These are phyloP conservation scores for Pseudonitzschia pungens DNA, from an alignment of 108 stramenopile genomes.

Conservation along the genomic window DNA sequence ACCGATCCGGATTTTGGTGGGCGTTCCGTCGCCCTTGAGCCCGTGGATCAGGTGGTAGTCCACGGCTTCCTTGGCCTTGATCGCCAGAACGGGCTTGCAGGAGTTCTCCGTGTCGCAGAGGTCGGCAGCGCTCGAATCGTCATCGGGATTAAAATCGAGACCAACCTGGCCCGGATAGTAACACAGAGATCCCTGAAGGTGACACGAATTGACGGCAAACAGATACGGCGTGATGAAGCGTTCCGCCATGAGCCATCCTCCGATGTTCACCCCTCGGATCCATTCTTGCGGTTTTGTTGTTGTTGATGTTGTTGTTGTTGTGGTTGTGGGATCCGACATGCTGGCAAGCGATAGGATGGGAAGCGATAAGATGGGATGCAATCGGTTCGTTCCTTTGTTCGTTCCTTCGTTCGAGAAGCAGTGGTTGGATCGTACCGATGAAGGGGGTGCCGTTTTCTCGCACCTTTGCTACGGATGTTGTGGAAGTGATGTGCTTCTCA, in stretches of 20 bases:
- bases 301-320: not conserved
- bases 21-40: not conserved
- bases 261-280: conserved; percentile 67
- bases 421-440: too few relatives aligned
- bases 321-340: not conserved
- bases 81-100: conserved; percentile 33
- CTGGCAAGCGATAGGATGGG: too few relatives aligned
- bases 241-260: conserved; percentile 67
- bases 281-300: conserved; percentile 16
- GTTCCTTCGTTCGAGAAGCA: too few relatives aligned
- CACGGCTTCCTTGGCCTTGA: conserved; percentile 15
- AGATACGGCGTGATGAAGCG: conserved; percentile 71
- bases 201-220: conserved; percentile 61
- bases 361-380: too few relatives aligned
- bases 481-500: too few relatives aligned
- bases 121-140: not conserved
- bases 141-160: not conserved
- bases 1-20: not conserved
- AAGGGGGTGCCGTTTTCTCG: too few relatives aligned
- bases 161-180: conserved; percentile 48
- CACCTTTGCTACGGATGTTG: too few relatives aligned
- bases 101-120: conserved; percentile 21
- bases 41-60: conserved; percentile 32
- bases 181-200: conserved; percentile 45
- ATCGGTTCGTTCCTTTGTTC: too few relatives aligned